Evolutionary conservation across 441 rosid genomes (phyloP).

Genomic region (Erodium moschatum): DNA sequence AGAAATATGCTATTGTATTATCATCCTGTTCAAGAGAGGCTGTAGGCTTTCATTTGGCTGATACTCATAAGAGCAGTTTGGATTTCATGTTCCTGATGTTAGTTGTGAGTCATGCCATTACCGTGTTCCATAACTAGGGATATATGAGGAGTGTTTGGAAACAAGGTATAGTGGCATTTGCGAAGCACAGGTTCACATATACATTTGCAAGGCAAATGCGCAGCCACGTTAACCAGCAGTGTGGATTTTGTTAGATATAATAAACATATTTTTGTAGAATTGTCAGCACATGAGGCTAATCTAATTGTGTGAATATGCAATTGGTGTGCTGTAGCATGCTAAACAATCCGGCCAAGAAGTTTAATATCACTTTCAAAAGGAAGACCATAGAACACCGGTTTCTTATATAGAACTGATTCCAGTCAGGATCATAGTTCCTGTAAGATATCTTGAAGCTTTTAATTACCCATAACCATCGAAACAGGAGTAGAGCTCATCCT

Average conservation of each 20-base stretch:
- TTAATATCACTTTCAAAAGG: background rate
- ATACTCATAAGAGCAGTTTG: background rate
- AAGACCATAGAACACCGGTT: background rate
- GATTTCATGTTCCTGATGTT: conserved; percentile 5
- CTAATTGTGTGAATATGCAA: background rate
- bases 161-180: background rate
- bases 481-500: background rate
- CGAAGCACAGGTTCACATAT: background rate
- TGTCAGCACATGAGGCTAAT: background rate
- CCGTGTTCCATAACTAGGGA: background rate
- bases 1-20: background rate
- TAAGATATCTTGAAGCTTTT: background rate
- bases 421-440: conserved; percentile 3
- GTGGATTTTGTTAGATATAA: background rate
- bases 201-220: background rate
- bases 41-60: background rate
- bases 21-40: background rate
- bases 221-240: background rate
- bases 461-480: background rate
- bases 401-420: background rate
- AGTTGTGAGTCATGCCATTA: background rate
- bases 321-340: conserved; percentile 4
- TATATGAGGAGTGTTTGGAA: conserved; percentile 8
- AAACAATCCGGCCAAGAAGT: background rate
- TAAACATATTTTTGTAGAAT: background rate